Conservation (phyloP, 371 early-diverging fungal species). For the Entomophthora muscae region DNA sequence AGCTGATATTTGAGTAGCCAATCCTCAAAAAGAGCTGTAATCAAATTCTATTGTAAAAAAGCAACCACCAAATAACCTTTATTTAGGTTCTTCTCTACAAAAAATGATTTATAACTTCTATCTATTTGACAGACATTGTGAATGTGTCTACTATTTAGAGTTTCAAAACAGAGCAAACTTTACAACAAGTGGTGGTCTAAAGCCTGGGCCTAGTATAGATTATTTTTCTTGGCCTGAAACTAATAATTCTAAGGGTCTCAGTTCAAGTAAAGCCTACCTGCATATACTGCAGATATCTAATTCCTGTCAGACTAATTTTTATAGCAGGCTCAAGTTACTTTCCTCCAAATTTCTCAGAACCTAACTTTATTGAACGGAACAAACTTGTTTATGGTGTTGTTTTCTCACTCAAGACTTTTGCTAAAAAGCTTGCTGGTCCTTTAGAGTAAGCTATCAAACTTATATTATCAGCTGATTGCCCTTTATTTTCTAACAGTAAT, state of each 20-base stretch:
- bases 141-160: constrained; percentile 3
- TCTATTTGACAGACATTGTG: not conserved
- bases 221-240: constrained; percentile 4
- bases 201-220: not conserved
- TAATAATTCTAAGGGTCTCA: too few species aligned
- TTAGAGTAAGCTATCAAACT: constrained; percentile 1
- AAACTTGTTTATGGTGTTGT: constrained; percentile 4
- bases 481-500: not conserved
- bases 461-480: not conserved
- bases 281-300: too few species aligned
- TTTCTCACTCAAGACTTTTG: constrained; percentile 4
- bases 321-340: not conserved
- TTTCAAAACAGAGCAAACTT: constrained; percentile 4
- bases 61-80: too few species aligned
- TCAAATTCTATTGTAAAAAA: too few species aligned
- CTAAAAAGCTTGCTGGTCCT: not conserved
- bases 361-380: not conserved
- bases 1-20: too few species aligned
- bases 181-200: constrained; percentile 1
- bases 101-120: constrained; percentile 3
- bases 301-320: too few species aligned
- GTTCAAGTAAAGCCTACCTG: too few species aligned
- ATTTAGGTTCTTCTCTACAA: not conserved
- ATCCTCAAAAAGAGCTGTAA: too few species aligned
- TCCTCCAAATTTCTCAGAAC: not conserved